phyloP scores from a whole-genome alignment of 2,329 filamentous ascomycete species.

The Sclerotinia spermophila region DNA sequence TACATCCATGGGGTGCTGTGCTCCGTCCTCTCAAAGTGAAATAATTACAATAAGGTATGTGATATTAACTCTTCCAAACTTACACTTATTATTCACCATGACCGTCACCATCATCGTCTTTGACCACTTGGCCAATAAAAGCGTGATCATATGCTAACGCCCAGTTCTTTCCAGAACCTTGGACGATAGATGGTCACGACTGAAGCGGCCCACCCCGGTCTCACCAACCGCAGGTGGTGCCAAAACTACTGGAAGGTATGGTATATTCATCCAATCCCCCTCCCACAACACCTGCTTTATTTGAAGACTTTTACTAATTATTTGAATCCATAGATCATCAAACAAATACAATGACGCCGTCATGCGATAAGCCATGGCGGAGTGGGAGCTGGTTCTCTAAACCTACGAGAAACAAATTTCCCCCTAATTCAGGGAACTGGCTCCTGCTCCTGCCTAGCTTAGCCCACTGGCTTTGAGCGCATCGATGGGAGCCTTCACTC shows the following conservation, averaged over 20 bases:
- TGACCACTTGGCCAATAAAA: neutral
- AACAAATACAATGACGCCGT: neutral
- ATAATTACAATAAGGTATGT: neutral
- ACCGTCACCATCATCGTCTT: neutral
- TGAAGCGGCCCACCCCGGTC: neutral
- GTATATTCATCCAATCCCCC: neutral
- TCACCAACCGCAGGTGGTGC: neutral
- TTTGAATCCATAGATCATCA: neutral
- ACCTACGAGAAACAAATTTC: too few relatives aligned
- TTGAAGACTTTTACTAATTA: neutral
- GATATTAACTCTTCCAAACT: neutral
- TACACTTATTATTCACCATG: too few relatives aligned
- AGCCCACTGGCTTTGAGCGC: neutral
- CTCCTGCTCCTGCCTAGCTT: neutral
- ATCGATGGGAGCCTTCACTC: neutral
- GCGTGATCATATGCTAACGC: neutral
- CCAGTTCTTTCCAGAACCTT: neutral
- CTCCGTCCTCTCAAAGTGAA: neutral
- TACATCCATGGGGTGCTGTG: neutral
- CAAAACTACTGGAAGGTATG: neutral
- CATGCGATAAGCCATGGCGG: neutral
- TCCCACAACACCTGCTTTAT: neutral
- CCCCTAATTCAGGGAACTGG: neutral
- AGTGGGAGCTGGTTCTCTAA: neutral
- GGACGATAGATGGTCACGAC: neutral